Evolutionary conservation across 305 asterid genomes (phyloP).

Genomic region (Plantago lanceolata): DNA sequence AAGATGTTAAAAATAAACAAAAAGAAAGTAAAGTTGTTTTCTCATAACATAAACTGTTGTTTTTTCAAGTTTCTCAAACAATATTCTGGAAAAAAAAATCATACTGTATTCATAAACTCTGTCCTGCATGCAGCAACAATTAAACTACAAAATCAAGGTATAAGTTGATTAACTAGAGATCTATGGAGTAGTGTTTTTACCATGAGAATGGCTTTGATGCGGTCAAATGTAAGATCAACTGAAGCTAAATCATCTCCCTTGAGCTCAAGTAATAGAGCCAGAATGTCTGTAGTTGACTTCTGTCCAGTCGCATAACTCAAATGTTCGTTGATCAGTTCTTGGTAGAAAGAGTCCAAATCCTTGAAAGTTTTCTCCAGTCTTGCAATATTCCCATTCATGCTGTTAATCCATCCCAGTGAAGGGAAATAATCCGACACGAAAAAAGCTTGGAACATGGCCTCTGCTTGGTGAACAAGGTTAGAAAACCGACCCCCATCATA

Average conservation of each 20-base stretch:
- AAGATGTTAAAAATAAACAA: too few relatives aligned
- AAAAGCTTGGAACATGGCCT: slow-evolving; percentile 18
- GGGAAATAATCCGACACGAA: slow-evolving; percentile 31
- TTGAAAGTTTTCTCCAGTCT: slow-evolving; percentile 24
- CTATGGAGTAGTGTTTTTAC: neutral
- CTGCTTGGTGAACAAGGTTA: slow-evolving; percentile 23
- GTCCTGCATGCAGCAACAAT: too few relatives aligned
- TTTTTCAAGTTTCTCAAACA: too few relatives aligned
- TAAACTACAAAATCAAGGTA: too few relatives aligned
- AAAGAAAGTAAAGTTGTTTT: too few relatives aligned
- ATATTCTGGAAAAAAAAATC: too few relatives aligned
- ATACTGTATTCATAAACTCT: too few relatives aligned
- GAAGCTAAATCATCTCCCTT: neutral
- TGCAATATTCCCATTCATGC: slow-evolving; percentile 19
- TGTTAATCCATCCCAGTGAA: slow-evolving; percentile 28
- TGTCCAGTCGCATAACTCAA: slow-evolving; percentile 11
- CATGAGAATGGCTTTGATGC: neutral
- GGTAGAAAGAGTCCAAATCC: slow-evolving; percentile 30
- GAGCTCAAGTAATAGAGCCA: neutral
- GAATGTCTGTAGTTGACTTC: slow-evolving; percentile 1
- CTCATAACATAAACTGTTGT: too few relatives aligned
- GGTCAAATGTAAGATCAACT: neutral
- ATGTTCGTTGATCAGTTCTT: slow-evolving; percentile 34
- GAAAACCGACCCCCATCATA: slow-evolving; percentile 12
- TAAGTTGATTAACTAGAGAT: too few relatives aligned